phyloP scores from a whole-genome alignment of 129 eudicot genomes.

The Chrysanthemum seticuspe region DNA sequence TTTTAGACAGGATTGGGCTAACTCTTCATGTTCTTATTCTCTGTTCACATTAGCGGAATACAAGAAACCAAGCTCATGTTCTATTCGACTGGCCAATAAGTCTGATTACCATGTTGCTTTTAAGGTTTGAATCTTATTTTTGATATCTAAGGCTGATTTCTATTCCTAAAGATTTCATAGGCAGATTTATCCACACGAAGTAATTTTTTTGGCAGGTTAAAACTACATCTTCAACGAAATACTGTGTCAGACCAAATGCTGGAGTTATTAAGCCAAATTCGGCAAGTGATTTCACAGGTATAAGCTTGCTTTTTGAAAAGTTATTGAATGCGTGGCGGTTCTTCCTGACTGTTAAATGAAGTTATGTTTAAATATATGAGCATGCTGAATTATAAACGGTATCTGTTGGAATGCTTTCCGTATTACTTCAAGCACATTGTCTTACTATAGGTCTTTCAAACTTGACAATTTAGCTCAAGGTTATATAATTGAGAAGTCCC shows the following conservation, averaged over 20 bases:
- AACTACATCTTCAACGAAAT: constrained; percentile 50
- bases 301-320: neutral
- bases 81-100: constrained; percentile 50
- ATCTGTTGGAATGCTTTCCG: no score
- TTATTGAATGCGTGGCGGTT: neutral
- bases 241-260: constrained; percentile 46
- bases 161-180: neutral
- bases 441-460: no score
- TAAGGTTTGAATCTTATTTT: constrained; percentile 25
- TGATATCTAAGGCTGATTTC: constrained; percentile 2
- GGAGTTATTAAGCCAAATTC: constrained; percentile 47
- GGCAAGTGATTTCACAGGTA: constrained; percentile 45
- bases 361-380: no score
- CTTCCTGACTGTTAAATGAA: constrained; percentile 12
- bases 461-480: no score
- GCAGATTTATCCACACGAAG: constrained; percentile 13
- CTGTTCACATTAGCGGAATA: constrained; percentile 45
- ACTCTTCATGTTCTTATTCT: constrained; percentile 19
- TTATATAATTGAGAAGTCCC: no score
- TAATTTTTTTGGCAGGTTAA: constrained; percentile 43
- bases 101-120: constrained; percentile 58
- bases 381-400: no score
- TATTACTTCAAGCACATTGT: no score
- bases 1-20: constrained; percentile 16
- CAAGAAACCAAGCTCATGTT: constrained; percentile 59